These are phyloP conservation scores for Alectoria sarmentosa DNA, from an alignment of 495 filamentous ascomycete genomes.

Conservation along the genomic window DNA sequence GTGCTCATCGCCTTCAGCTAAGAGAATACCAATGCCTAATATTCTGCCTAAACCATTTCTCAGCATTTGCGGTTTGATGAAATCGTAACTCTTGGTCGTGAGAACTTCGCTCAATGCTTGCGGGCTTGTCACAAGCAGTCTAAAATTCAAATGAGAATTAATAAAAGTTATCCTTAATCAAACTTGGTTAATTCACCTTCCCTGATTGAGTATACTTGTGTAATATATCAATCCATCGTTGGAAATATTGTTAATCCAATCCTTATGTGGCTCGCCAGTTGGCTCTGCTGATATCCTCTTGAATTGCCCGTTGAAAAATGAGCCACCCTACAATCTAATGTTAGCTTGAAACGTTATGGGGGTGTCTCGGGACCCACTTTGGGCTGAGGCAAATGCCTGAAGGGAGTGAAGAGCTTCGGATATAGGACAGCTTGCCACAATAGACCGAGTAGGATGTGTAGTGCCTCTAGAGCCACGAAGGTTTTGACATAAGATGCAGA, in stretches of 20 bases:
- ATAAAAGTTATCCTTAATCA: too few relatives aligned
- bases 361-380: conserved; percentile 29
- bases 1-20: conserved; percentile 84
- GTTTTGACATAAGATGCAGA: conserved; percentile 14
- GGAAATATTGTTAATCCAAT: conserved; percentile 69
- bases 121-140: conserved; percentile 56
- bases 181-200: too few relatives aligned
- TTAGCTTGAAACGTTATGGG: background rate
- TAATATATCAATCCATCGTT: conserved; percentile 86
- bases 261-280: conserved; percentile 51
- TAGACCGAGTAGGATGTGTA: conserved; percentile 26
- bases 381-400: conserved; percentile 56
- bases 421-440: conserved; percentile 55
- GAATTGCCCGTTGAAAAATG: conserved; percentile 45
- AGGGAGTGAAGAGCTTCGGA: conserved; percentile 65
- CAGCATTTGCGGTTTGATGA: conserved; percentile 59
- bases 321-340: conserved; percentile 12
- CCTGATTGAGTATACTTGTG: conserved; percentile 50
- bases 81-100: conserved; percentile 67
- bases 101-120: conserved; percentile 61
- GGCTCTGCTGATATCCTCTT: conserved; percentile 47
- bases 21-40: conserved; percentile 66
- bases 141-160: too few relatives aligned
- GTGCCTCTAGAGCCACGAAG: conserved; percentile 25
- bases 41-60: conserved; percentile 51